A percentile compares a stretch with the other conserved stretches of the same genome.
phyloP scores from a whole-genome alignment of 129 eudicot species.

The carrot (Daucus carota) region DNA sequence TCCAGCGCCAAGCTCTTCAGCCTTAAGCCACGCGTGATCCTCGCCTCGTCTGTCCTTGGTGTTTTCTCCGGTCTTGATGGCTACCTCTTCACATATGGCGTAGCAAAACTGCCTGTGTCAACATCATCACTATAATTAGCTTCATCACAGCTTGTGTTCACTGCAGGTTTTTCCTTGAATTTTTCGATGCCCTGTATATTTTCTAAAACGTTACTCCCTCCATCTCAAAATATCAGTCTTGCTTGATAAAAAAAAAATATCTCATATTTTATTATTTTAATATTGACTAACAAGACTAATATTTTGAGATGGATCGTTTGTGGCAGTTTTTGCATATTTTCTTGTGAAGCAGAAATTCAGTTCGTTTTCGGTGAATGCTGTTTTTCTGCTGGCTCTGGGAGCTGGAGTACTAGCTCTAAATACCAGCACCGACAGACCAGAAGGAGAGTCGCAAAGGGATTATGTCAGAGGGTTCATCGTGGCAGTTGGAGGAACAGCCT shows the following conservation, averaged over 20 bases:
- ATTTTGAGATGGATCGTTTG: no score
- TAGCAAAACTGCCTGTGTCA: conserved; percentile 30
- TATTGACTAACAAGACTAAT: no score
- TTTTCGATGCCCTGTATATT: not conserved
- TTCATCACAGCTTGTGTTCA: conserved; percentile 39
- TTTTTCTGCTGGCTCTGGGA: no score
- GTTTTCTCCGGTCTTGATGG: conserved; percentile 23
- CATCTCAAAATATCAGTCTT: no score
- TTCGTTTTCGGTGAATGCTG: not conserved
- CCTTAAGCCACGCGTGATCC: conserved; percentile 22
- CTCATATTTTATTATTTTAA: no score
- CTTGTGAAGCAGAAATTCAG: conserved; percentile 45
- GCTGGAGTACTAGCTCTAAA: no score
- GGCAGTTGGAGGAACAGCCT: conserved; percentile 26
- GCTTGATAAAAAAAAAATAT: no score
- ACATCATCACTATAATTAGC: conserved; percentile 24
- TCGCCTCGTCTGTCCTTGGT: conserved; percentile 22
- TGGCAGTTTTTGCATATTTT: conserved; percentile 27
- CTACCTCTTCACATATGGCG: conserved; percentile 28
- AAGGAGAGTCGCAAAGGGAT: conserved; percentile 31
- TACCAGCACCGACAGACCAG: conserved; percentile 17
- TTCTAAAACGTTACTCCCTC: no score
- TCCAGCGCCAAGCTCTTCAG: not conserved
- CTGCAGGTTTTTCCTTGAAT: not conserved
- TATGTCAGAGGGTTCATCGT: conserved; percentile 34